Evolutionary conservation across 345 rosid genomes (phyloP).

Genomic region (Melaleuca alternifolia): DNA sequence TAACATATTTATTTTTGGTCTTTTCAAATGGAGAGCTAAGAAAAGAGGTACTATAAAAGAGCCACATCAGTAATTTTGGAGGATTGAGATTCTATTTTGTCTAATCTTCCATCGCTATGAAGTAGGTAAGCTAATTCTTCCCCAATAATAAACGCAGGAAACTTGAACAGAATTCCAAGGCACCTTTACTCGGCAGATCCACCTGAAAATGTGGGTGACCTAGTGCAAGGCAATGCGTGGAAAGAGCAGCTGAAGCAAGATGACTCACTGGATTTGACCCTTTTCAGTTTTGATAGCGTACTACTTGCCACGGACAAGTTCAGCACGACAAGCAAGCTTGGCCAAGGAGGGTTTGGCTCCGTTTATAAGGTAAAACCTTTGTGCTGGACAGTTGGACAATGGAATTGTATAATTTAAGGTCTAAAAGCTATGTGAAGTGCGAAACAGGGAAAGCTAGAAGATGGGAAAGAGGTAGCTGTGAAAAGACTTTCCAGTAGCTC

Average conservation of each 20-base stretch:
- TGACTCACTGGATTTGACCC: background rate
- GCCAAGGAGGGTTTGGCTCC: constrained; percentile 3
- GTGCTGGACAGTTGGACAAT: background rate
- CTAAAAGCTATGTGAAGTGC: background rate
- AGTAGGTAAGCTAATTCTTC: background rate
- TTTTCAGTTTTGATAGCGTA: background rate
- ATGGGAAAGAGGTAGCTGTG: constrained; percentile 44
- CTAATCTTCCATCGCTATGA: background rate
- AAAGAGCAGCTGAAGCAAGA: background rate
- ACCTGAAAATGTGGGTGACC: background rate
- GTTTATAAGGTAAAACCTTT: constrained; percentile 2
- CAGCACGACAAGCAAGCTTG: background rate
- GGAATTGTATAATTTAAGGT: background rate
- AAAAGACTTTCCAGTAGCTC: constrained; percentile 47
- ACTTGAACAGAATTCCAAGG: background rate
- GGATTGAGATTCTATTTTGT: background rate
- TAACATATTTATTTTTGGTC: background rate
- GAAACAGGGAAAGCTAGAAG: constrained; percentile 33
- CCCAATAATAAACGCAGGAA: background rate
- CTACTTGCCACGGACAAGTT: background rate
- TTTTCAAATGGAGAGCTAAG: background rate
- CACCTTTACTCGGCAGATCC: background rate
- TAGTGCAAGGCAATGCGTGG: background rate
- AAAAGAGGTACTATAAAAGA: background rate
- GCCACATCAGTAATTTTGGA: background rate